Conservation (phyloP, 129 eudicot genomes). For the Chrysanthemum seticuspe region DNA sequence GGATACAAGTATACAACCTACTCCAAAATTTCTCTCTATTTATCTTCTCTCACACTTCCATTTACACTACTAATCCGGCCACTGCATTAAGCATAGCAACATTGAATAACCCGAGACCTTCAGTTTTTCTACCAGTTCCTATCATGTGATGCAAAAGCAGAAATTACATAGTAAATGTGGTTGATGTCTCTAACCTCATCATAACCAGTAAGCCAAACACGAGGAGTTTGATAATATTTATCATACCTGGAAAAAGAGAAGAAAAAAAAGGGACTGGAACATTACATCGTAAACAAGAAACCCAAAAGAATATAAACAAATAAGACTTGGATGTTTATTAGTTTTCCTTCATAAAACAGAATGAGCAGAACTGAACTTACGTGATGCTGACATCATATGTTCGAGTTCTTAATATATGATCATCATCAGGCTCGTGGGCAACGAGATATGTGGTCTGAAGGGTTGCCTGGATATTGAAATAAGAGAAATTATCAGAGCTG, state of each 20-base stretch:
- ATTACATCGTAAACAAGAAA: constrained; percentile 19
- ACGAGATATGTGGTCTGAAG: constrained; percentile 79
- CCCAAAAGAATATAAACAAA: constrained; percentile 1
- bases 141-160: constrained; percentile 2
- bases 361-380: constrained; percentile 44
- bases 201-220: constrained; percentile 99
- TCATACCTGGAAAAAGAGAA: constrained; percentile 65
- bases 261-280: constrained; percentile 1
- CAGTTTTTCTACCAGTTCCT: constrained; percentile 16
- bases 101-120: constrained; percentile 9
- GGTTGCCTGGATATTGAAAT: constrained; percentile 65
- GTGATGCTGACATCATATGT: constrained; percentile 99
- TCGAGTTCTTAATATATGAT: constrained; percentile 84
- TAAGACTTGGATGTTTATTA: neutral
- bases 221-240: constrained; percentile 98
- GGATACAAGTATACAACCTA: neutral
- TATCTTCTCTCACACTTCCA: constrained; percentile 4
- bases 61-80: neutral
- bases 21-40: neutral
- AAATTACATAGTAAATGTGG: constrained; percentile 15
- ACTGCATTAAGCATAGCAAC: neutral
- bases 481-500: constrained; percentile 12
- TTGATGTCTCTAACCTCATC: constrained; percentile 74
- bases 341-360: neutral
- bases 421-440: constrained; percentile 99